Evolutionary conservation across 169 alveolate species (phyloP).

Genomic region (Nephromyces sp.): DNA sequence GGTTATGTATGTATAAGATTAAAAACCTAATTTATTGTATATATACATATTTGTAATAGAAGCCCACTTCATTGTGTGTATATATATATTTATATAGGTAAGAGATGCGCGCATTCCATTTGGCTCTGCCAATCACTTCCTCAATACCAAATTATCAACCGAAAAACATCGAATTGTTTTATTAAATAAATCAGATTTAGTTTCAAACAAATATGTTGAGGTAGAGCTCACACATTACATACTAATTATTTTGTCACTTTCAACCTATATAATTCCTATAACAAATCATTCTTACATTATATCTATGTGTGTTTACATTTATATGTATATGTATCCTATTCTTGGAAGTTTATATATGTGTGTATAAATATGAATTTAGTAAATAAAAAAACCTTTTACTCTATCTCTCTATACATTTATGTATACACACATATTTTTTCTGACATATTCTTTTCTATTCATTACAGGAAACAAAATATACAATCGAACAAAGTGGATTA

Average conservation of each 20-base stretch:
- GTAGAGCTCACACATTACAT: background rate
- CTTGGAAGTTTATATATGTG: background rate
- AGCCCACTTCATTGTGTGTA: too few relatives aligned
- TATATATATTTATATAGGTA: slow-evolving; percentile 36
- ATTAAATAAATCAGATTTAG: slow-evolving; percentile 44
- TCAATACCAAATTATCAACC: slow-evolving; percentile 10
- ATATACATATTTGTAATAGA: too few relatives aligned
- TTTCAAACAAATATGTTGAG: slow-evolving; percentile 4
- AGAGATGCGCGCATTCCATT: slow-evolving; percentile 50
- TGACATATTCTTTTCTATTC: background rate
- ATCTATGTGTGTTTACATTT: too few relatives aligned
- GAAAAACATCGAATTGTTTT: slow-evolving; percentile 23
- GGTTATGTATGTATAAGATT: too few relatives aligned
- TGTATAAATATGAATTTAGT: background rate
- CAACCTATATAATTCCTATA: too few relatives aligned
- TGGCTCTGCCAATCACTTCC: slow-evolving; percentile 36
- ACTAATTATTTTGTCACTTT: too few relatives aligned
- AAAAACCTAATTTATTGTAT: too few relatives aligned
- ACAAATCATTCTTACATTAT: too few relatives aligned
- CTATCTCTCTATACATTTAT: background rate
- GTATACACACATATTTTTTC: background rate
- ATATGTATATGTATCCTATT: too few relatives aligned
- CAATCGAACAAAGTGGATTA: too few relatives aligned
- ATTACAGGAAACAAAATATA: too few relatives aligned
- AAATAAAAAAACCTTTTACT: background rate